phyloP scores from a whole-genome alignment of 306 rosid species.

The Neltuma alba region DNA sequence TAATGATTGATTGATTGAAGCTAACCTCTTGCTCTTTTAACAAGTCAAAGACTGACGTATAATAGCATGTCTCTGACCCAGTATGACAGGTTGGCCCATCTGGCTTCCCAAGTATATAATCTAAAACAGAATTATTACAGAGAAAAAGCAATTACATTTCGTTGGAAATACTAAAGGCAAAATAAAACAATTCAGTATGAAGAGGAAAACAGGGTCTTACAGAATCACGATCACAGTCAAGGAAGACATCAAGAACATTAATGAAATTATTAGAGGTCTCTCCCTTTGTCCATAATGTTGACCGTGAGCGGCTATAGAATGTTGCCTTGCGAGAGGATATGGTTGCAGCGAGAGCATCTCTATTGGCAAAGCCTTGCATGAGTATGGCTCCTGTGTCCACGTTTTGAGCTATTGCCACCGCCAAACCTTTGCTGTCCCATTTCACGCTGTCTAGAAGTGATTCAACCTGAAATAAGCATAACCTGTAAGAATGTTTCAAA shows the following conservation, averaged over 20 bases:
- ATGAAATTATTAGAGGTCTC: slow-evolving; percentile 94
- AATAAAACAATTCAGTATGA: background rate
- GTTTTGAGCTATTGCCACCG: slow-evolving; percentile 88
- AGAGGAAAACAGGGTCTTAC: slow-evolving; percentile 49
- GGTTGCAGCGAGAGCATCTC: slow-evolving; percentile 68
- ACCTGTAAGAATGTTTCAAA: background rate
- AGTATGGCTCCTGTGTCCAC: slow-evolving; percentile 91
- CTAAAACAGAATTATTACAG: slow-evolving; percentile 46
- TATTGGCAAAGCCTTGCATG: slow-evolving; percentile 93
- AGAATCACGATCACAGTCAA: slow-evolving; percentile 90
- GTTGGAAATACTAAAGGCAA: background rate
- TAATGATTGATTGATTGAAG: slow-evolving; percentile 1
- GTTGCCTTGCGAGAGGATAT: slow-evolving; percentile 74
- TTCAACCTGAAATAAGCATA: slow-evolving; percentile 64
- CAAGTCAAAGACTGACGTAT: slow-evolving; percentile 62
- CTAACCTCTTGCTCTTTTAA: slow-evolving; percentile 62
- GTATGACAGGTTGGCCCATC: slow-evolving; percentile 98
- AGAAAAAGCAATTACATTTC: slow-evolving; percentile 5
- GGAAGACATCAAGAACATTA: slow-evolving; percentile 71
- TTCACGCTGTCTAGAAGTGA: slow-evolving; percentile 62
- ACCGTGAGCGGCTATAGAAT: slow-evolving; percentile 86
- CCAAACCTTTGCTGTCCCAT: slow-evolving; percentile 91
- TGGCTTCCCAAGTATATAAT: slow-evolving; percentile 91
- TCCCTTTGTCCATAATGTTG: slow-evolving; percentile 87
- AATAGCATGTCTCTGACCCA: slow-evolving; percentile 85